Percentiles rank a stretch among this genome's conserved stretches.
These are phyloP conservation scores for Clavaria fumosa DNA, from an alignment of 768 basidiomycete genomes.

Conservation along the genomic window DNA sequence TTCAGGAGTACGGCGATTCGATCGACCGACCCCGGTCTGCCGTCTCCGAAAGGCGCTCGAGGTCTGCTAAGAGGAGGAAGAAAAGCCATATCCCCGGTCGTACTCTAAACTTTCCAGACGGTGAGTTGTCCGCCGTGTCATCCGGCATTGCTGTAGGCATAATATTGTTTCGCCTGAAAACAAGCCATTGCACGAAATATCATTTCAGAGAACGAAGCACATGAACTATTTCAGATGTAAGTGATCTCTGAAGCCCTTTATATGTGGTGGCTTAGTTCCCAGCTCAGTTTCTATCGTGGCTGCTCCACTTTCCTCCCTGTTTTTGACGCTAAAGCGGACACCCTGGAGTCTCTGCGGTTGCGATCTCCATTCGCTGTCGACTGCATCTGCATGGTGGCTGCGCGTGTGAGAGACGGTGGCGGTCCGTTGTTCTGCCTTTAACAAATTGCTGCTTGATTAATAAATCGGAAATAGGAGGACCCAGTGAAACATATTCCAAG, in stretches of 20 bases:
- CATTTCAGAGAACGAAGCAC: conserved; percentile 69
- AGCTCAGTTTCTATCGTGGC: conserved; percentile 71
- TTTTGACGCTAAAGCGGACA: conserved; percentile 72
- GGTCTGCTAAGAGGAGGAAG: conserved; percentile 61
- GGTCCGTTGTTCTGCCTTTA: conserved; percentile 28
- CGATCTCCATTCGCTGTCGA: conserved; percentile 90
- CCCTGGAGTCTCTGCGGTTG: conserved; percentile 70
- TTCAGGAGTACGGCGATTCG: conserved; percentile 55
- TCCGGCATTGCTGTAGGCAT: conserved; percentile 6
- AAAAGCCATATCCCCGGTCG: conserved; percentile 44
- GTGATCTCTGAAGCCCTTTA: too few species aligned
- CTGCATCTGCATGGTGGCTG: conserved; percentile 87
- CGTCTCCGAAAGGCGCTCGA: conserved; percentile 51
- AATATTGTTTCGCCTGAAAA: conserved; percentile 1
- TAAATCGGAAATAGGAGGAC: conserved; percentile 31
- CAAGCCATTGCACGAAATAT: conserved; percentile 69
- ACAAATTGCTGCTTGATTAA: conserved; percentile 8
- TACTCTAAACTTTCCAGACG: conserved; percentile 60
- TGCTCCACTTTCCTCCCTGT: conserved; percentile 85
- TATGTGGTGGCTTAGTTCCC: too few species aligned
- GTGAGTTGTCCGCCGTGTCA: conserved; percentile 27
- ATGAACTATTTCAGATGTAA: conserved; percentile 75
- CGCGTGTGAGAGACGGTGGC: conserved; percentile 81
- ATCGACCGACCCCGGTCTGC: conserved; percentile 60
- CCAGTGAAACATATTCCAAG: conserved; percentile 57